Base-by-base conservation (phyloP, 1,284 basidiomycete genomes). In the Apiotrichum veenhuisii region DNA sequence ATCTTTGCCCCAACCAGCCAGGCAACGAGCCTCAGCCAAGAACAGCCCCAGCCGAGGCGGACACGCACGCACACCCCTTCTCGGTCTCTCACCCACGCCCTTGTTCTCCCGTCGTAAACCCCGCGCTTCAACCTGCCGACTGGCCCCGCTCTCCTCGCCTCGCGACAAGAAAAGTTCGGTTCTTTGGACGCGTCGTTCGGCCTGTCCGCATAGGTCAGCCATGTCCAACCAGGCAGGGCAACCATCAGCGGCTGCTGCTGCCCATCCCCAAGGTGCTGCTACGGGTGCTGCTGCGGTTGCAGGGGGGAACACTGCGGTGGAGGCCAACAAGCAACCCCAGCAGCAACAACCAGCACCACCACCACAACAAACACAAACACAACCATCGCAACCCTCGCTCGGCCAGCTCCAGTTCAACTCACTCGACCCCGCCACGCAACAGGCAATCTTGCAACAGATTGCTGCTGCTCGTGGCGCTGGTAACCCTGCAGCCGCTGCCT, bases 391-490 rank as follows among this genome's bases (percentile, higher is more conserved):
- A 14, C 30, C 36, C 37, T 12, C 17, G 44, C 12, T 45, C 30
- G 15, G 27, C 37, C 44, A 38, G 22, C 37, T 50, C 43, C 42
- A 36, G 37, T 49, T 55, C 25, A 45, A 36, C 25, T 37, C 38
- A 5, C 23, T 62, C n/a, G 57, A 62, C 22, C 46, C 27, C 5
- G 17, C 43, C 15, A 40, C 53, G 4, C 60, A 62, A 18, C 60
- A 62, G 48, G 43, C 48, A 23, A 40, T 58, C 23, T 51, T 58
- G n/a, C 56, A 58, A 22, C 60, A 62, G 48, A 33, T 61, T 27
- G 59, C 59, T 17, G 50, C 53, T 14, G 45, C 45, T 7, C 45
- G 56, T 7, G 23, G 52, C 1, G 55, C 59, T 2, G 46, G 42
- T 42, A 55, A 49, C 17, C 37, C 49, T 17, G 54, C 49, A 14